Base-by-base conservation (phyloP, 2,329 filamentous ascomycete species). In the Talaromyces amestolkiae region DNA sequence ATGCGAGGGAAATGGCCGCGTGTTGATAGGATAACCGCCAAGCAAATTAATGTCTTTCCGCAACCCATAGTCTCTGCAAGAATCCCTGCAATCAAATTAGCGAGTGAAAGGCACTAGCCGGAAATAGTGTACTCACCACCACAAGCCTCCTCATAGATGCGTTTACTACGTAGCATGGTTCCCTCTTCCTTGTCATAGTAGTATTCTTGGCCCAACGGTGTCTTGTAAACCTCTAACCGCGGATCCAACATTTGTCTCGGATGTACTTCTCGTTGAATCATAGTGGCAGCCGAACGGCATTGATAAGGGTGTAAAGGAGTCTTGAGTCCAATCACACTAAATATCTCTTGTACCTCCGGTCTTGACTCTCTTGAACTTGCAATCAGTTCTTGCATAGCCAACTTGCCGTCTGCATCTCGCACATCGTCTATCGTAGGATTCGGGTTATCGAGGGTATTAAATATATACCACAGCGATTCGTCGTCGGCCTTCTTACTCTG, bases 31-130 rank as follows among this genome's bases (percentile, higher is more conserved):
- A 97, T 88, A 2, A 92, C 79, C 7, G 89, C 84, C 19, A 98
- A 79, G 68, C 91, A 94, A 11, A 97, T 96, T 31, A 97, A 78
- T 0, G 94, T 97, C 79, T 97, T 98, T 0, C 94, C 93, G 56
- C 81, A 79, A 35, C 84, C 84, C 81, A 83, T 83, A 17, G 79
- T 81, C 64, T 82, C 80, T 10, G 80, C 79, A 27, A 82, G 75
- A 31, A 82, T 80, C 2, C 79, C 75, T 78, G 31, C 17, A 58
- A 45, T 54, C 27, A 9, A 37, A 31, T 45, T 13, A 51, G 45
- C 47, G 17, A 51, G 13, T 51, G 13, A 27, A 9, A 9, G 13
- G 6, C 47, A 27, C 47, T 24, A 10, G 10, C 19, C 19, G 15
- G 4, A 24, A 3, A 17, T 51, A 3, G 24, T 7, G 24, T 53